Conservation (phyloP, 2,329 filamentous ascomycete genomes). For the Fusarium sp. region DNA sequence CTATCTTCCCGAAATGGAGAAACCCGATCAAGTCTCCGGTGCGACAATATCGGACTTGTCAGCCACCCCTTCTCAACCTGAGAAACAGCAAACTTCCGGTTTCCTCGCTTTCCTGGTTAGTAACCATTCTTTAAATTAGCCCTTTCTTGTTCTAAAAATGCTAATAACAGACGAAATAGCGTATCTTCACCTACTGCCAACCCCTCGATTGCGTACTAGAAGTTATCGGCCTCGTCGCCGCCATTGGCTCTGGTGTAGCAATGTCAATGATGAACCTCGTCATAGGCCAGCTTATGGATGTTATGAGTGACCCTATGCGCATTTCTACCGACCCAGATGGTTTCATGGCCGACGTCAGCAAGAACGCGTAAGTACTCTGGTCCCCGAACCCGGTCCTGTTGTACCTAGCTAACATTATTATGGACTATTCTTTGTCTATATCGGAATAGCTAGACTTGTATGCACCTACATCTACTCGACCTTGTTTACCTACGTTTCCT, state of each 20-base stretch:
- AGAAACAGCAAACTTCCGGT: neutral
- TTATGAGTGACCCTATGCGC: neutral
- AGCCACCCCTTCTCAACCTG: neutral
- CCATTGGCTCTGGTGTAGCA: neutral
- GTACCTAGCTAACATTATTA: neutral
- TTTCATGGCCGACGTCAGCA: neutral
- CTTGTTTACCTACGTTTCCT: neutral
- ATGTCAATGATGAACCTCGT: constrained; percentile 1
- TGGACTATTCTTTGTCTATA: neutral
- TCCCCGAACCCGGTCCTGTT: fast-evolving
- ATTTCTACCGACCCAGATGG: neutral
- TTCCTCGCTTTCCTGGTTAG: neutral
- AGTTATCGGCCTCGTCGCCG: neutral
- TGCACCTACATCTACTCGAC: neutral
- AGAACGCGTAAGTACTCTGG: neutral
- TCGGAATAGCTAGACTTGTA: neutral
- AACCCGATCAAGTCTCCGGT: neutral
- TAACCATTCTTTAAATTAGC: neutral
- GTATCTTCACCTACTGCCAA: neutral
- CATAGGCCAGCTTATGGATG: neutral
- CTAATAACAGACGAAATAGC: neutral
- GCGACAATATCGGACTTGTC: neutral
- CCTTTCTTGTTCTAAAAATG: neutral
- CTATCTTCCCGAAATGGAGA: neutral
- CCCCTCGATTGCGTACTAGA: neutral